Evolutionary conservation across 352 stramenopile genomes (phyloP), one percentile per base, ranked within the genome.

Genomic region (Globisporangium apiculatum): DNA sequence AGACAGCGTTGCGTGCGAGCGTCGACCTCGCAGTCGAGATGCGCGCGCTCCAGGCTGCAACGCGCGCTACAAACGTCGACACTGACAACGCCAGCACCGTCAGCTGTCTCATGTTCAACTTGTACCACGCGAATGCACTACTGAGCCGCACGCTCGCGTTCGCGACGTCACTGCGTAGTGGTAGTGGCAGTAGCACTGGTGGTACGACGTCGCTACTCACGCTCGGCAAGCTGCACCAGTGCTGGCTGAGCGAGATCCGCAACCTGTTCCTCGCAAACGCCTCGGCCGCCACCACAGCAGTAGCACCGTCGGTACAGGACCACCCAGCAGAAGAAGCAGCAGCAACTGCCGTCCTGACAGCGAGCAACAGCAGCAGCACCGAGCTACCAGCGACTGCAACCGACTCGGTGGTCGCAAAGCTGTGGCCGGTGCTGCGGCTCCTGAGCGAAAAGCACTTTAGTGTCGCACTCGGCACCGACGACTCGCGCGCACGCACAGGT

Each of bases 361-460:
- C 24, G 24, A 31, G 24, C 24, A 31, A 31, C 24, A 3, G 2
- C 24, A 47, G 11, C 46, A 60, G 17, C 9, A 35, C 5, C 35
- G 4, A 42, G 17, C 12, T 11, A n/a, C 14, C 15, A 15, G 24
- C 12, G 55, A 53, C 6, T 11, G 3, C 40, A 41, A 6, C n/a
- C 14, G 37, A 45, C 37, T 64, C 77, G 0, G 41, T 64, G 7
- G 52, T 57, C 17, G 71, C 69, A 36, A 77, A 75, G 49, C 18
- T 78, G 4, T 72, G 62, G 60, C 46, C 10, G 5, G 38, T 68
- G 47, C 18, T 83, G 15, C 72, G 62, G 5, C 58, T 69, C 24
- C 51, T 76, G 3, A 81, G 76, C 9, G 78, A 89, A 41, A 89
- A 89, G 49, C 81, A 89, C 54, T 89, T 89, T 47, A 89, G 78